Percentiles rank a stretch among this genome's conserved stretches.
Evolutionary conservation across 2,329 filamentous ascomycete genomes (phyloP).

Genomic region (Aspergillus eucalypticola): DNA sequence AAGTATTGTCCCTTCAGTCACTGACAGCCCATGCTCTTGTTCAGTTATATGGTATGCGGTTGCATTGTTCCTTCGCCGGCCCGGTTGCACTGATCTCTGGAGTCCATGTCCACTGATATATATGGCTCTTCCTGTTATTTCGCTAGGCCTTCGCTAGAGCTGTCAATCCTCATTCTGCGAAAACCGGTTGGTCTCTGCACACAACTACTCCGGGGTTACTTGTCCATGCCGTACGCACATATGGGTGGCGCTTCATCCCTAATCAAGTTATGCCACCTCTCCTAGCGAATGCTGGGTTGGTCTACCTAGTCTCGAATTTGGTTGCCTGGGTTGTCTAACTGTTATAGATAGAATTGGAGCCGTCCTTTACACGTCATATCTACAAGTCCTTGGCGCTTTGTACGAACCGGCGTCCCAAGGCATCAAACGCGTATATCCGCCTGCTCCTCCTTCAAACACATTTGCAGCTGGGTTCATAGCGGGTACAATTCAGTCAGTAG

Average conservation of each 20-base stretch:
- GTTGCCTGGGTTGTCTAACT: slow-evolving; percentile 1
- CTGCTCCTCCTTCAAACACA: slow-evolving; percentile 54
- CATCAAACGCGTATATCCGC: slow-evolving; percentile 61
- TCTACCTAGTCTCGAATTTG: slow-evolving; percentile 5
- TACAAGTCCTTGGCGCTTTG: slow-evolving; percentile 59
- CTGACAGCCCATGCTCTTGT: background rate
- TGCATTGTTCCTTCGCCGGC: background rate
- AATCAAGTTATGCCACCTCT: slow-evolving; percentile 65
- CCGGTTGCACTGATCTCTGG: background rate
- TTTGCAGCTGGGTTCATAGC: slow-evolving; percentile 62
- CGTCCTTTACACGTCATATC: slow-evolving; percentile 64
- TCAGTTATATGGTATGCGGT: slow-evolving; percentile 53
- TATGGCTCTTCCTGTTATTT: slow-evolving; percentile 3
- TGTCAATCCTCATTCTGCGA: slow-evolving; percentile 56
- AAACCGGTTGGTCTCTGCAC: slow-evolving; percentile 58
- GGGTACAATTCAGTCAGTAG: slow-evolving; percentile 60
- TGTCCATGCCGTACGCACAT: slow-evolving; percentile 59
- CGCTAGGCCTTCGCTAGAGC: slow-evolving; percentile 61
- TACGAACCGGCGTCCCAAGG: slow-evolving; percentile 60
- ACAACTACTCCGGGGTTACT: slow-evolving; percentile 63
- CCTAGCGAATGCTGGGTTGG: slow-evolving; percentile 61
- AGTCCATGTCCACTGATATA: slow-evolving; percentile 9
- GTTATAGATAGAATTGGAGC: slow-evolving; percentile 54
- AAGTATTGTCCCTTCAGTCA: background rate
- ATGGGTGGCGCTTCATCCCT: slow-evolving; percentile 66